A percentile compares a stretch with the other conserved stretches of the same genome.
Evolutionary conservation across 2,329 filamentous ascomycete genomes (phyloP).

Genomic region (Fulvia fulva): DNA sequence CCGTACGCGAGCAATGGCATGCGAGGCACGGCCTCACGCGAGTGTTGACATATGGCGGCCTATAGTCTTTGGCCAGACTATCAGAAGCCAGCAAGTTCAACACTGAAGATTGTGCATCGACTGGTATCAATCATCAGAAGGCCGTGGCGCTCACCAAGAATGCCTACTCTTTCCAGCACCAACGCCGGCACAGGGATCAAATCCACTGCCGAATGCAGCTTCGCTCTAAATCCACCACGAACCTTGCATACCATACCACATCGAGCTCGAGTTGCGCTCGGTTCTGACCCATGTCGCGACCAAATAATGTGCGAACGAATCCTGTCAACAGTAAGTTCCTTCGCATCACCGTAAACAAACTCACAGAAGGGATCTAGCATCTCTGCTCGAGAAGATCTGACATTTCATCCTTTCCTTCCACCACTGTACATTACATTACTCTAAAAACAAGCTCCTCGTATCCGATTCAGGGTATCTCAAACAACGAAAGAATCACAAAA

Average conservation of each 20-base stretch:
- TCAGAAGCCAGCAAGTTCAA: too few species aligned
- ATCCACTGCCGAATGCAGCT: neutral
- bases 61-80: too few species aligned
- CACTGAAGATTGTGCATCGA: neutral
- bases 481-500: conserved; percentile 1
- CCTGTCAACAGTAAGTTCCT: too few species aligned
- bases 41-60: too few species aligned
- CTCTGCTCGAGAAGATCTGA: too few species aligned
- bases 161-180: neutral
- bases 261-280: neutral
- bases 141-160: too few species aligned
- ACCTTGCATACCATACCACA: neutral
- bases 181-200: neutral
- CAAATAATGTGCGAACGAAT: too few species aligned
- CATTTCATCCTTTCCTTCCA: neutral
- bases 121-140: too few species aligned
- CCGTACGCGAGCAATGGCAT: too few species aligned
- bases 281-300: neutral
- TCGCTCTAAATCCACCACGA: neutral
- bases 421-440: conserved; percentile 11
- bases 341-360: too few species aligned
- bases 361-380: too few species aligned
- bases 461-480: conserved; percentile 13
- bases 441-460: neutral
- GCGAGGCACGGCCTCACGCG: too few species aligned